These are phyloP conservation scores for Piromyces sp. DNA, from an alignment of 192 early-diverging fungal species.

Conservation along the genomic window DNA sequence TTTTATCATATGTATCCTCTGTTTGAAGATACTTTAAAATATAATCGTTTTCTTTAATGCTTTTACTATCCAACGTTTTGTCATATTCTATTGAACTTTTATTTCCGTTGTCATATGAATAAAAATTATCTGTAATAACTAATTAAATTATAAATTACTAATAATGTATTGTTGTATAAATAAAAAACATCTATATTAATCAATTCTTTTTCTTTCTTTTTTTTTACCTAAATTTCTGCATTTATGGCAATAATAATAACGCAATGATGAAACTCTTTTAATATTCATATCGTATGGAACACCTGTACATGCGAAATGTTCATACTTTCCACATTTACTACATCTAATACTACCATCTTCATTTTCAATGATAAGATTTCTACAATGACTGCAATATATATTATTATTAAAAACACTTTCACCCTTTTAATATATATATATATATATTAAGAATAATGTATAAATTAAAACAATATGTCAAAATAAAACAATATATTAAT, in stretches of 20 bases:
- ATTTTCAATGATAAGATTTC: not conserved
- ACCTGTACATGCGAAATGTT: not conserved
- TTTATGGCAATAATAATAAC: not conserved
- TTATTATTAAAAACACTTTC: not conserved
- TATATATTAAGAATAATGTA: no score
- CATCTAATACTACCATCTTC: not conserved
- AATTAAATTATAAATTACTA: no score
- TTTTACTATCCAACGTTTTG: not conserved
- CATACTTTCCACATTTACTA: not conserved
- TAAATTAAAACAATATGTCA: no score
- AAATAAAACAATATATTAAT: no score
- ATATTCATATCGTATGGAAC: not conserved
- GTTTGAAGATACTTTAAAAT: not conserved
- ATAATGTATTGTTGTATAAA: no score
- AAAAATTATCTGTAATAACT: not conserved
- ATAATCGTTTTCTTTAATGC: not conserved
- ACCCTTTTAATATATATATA: no score
- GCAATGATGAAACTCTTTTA: not conserved
- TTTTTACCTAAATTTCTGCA: not conserved
- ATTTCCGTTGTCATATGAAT: not conserved
- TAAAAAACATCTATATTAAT: no score
- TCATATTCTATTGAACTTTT: not conserved
- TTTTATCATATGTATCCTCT: not conserved
- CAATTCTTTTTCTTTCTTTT: no score
- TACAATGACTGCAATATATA: not conserved